These are phyloP conservation scores for Coemansia sp. DNA, from an alignment of 192 early-diverging fungal species.

Conservation along the genomic window DNA sequence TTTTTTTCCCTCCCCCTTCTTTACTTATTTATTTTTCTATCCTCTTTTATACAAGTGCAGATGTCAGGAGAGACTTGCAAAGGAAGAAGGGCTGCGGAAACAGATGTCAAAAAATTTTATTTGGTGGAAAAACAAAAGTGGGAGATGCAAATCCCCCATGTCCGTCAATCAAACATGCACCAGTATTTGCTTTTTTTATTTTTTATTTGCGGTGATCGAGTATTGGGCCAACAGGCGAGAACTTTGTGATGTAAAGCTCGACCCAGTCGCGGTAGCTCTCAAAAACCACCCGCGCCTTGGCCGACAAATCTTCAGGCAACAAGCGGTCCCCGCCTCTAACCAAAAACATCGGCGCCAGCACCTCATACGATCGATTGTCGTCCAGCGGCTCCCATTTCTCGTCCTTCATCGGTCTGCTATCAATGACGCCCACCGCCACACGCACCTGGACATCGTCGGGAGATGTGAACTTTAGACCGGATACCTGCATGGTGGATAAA, in stretches of 20 bases:
- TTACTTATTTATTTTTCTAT: too few relatives aligned
- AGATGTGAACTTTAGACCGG: conserved; percentile 56
- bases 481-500: conserved; percentile 61
- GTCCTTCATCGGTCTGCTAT: conserved; percentile 21
- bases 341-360: conserved; percentile 63
- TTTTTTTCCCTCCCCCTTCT: too few relatives aligned
- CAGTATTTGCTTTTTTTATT: too few relatives aligned
- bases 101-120: too few relatives aligned
- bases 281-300: conserved; percentile 1
- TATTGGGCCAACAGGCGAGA: conserved; percentile 37
- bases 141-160: too few relatives aligned
- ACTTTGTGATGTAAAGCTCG: conserved; percentile 31
- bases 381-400: conserved; percentile 49
- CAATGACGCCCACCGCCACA: conserved; percentile 7
- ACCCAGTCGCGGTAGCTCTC: conserved; percentile 17
- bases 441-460: conserved; percentile 6
- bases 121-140: too few relatives aligned
- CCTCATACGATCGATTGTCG: conserved; percentile 46
- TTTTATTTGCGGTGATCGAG: conserved; percentile 35
- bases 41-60: too few relatives aligned
- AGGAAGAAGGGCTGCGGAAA: too few relatives aligned
- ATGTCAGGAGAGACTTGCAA: too few relatives aligned
- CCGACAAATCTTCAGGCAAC: conserved; percentile 10
- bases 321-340: conserved; percentile 65
- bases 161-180: too few relatives aligned